Evolutionary conservation across 139 green algal species (phyloP).

Genomic region (Marvania coccoides): DNA sequence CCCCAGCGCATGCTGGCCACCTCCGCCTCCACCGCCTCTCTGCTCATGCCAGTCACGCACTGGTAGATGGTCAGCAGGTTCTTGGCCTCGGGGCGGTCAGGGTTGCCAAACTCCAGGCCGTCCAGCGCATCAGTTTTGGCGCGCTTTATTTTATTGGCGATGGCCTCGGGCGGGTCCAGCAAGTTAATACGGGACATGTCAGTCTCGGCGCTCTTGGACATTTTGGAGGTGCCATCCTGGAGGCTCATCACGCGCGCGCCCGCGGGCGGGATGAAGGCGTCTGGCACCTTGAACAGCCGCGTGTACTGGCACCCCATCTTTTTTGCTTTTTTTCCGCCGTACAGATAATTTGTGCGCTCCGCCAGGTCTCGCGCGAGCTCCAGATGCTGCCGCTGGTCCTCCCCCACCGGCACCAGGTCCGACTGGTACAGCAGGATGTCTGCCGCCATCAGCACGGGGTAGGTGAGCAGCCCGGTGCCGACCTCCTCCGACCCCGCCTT

Average conservation of each 20-base stretch:
- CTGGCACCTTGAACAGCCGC: conserved; percentile 75
- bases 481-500: conserved; percentile 57
- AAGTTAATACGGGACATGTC: conserved; percentile 91
- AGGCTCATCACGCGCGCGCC: conserved; percentile 95
- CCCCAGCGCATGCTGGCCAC: conserved; percentile 78
- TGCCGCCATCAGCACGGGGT: conserved; percentile 98
- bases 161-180: conserved; percentile 74
- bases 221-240: conserved; percentile 90
- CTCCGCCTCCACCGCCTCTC: conserved; percentile 59
- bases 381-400: conserved; percentile 96
- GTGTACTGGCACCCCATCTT: conserved; percentile 86
- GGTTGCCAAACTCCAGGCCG: conserved; percentile 79
- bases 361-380: conserved; percentile 57
- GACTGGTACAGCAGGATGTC: conserved; percentile 98
- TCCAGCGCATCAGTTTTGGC: conserved; percentile 84
- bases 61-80: conserved; percentile 97
- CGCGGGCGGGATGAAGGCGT: conserved; percentile 85
- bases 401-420: conserved; percentile 94
- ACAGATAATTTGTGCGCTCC: conserved; percentile 82
- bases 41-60: conserved; percentile 65
- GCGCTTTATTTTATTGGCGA: conserved; percentile 84
- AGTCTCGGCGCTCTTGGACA: conserved; percentile 89
- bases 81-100: conserved; percentile 80
- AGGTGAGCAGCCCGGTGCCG: conserved; percentile 87
- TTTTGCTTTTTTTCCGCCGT: conserved; percentile 92